A percentile compares a stretch with the other conserved stretches of the same genome.
Conservation (phyloP, 805 yeast species). For the Candida nemodendra region DNA sequence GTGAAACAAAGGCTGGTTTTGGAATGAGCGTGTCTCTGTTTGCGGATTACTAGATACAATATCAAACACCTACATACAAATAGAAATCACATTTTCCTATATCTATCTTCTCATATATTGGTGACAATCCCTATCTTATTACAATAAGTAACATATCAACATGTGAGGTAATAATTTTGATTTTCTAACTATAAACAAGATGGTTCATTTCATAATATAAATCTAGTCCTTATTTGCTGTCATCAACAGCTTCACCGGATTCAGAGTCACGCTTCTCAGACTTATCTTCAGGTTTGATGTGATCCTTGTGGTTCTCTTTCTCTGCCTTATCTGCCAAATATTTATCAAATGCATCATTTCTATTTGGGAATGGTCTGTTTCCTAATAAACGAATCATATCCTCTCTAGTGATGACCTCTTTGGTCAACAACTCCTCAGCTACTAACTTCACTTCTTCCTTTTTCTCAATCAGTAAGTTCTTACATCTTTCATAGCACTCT, state of each 20-base stretch:
- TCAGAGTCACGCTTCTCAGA: conserved; percentile 2
- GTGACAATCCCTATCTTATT: too few relatives aligned
- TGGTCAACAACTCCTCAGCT: conserved; percentile 67
- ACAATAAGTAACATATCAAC: too few relatives aligned
- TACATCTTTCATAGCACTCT: conserved; percentile 64
- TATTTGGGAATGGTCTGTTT: conserved; percentile 73
- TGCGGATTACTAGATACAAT: conserved; percentile 21
- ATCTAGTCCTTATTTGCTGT: conserved; percentile 1
- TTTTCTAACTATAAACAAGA: conserved; percentile 13
- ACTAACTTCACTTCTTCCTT: conserved; percentile 61
- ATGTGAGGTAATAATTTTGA: too few relatives aligned
- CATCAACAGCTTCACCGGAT: neutral
- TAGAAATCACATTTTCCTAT: conserved; percentile 1
- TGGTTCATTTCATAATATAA: neutral
- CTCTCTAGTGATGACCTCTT: conserved; percentile 78
- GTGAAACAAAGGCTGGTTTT: conserved; percentile 55
- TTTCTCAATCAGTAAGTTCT: conserved; percentile 53
- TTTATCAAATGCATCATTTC: conserved; percentile 87
- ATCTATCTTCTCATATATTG: too few relatives aligned
- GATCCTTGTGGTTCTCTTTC: conserved; percentile 6
- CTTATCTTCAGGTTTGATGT: conserved; percentile 2
- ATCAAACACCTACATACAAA: neutral
- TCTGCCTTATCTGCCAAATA: conserved; percentile 50
- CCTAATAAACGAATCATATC: conserved; percentile 79
- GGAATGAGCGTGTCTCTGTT: conserved; percentile 28